Evolutionary conservation across 2,329 filamentous ascomycete species (phyloP), one percentile per base, ranked within the genome.

Genomic region (Dactylellina parvicollis): DNA sequence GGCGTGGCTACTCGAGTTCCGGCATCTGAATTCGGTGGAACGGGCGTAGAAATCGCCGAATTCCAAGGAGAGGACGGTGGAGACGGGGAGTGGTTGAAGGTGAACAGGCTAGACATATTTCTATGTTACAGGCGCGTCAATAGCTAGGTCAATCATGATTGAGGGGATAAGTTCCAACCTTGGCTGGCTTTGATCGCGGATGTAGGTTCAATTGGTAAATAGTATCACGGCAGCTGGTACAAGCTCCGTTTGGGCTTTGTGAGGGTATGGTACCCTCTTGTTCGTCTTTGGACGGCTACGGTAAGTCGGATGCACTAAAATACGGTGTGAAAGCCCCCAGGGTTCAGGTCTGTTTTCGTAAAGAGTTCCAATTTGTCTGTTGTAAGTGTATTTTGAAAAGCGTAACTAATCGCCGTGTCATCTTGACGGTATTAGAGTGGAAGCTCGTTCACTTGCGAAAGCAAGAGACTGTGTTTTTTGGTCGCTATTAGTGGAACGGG

Each of bases 21-120:
- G 14, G 72, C 60, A 40, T 64, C 61, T 47, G 66, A 60, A 71
- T 50, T 77, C 71, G 62, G 77, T 65, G 26, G 77, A 72, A 32
- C 78, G 77, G 57, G 77, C 75, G 84, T 82, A 0, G 76, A 78
- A 36, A 88, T 85, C 9, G 84, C 87, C 56, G 90, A 86, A 12
- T 76, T 75, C 95, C 95, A 99, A 14, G 95, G 95, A 16, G 94
- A 98, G 12, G 91, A 90, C 34, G 98, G 92, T 80, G 91, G 85
- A 1, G 92, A 91, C 47, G 92, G 92, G 76, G 96, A 90, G 1
- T 92, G 89, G 75, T 97, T 92, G 80, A 91, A 99, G 0, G 94
- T 97, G 80, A 99, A 99, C 77, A 99, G 92, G 10, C 94, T 97
- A 69, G 95, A 94, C 91, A 95, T 96, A 22, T 32, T 61, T 72